Percentiles rank a stretch among this genome's conserved stretches.
Conservation (phyloP, 805 yeast species). For the Starmerella etchellsii region DNA sequence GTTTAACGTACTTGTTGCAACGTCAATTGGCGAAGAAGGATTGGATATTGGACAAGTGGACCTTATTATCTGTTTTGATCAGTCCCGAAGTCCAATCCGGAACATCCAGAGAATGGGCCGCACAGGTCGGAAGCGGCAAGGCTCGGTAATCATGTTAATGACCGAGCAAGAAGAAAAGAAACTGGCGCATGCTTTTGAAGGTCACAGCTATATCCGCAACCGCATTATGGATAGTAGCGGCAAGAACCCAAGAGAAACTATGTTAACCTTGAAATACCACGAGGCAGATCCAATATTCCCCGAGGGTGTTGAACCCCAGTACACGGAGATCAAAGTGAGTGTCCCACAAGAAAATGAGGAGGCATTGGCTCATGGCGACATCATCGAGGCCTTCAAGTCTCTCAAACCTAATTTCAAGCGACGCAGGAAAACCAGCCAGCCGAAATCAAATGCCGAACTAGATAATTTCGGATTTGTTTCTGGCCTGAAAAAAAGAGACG, state of each 20-base stretch:
- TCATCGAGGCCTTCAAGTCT: slow-evolving; percentile 16
- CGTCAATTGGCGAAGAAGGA: slow-evolving; percentile 98
- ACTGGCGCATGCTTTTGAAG: slow-evolving; percentile 72
- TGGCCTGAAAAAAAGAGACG: not conserved
- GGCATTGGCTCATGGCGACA: slow-evolving; percentile 18
- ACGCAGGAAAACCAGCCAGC: not conserved
- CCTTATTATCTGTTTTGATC: slow-evolving; percentile 80
- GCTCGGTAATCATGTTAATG: slow-evolving; percentile 61
- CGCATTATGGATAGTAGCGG: slow-evolving; percentile 32
- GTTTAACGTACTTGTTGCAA: slow-evolving; percentile 77
- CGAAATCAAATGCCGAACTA: not conserved
- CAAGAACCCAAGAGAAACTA: not conserved
- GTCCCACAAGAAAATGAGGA: slow-evolving; percentile 59
- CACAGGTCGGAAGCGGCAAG: slow-evolving; percentile 91
- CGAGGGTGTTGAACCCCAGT: slow-evolving; percentile 37
- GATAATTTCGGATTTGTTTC: not conserved
- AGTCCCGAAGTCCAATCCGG: slow-evolving; percentile 85
- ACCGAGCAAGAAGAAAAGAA: slow-evolving; percentile 67
- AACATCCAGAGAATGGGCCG: slow-evolving; percentile 95
- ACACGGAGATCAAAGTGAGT: slow-evolving; percentile 44
- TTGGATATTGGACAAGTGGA: slow-evolving; percentile 97
- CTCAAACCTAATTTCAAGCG: not conserved
- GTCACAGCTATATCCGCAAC: slow-evolving; percentile 65
- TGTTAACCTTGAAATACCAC: slow-evolving; percentile 32
- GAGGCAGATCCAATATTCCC: slow-evolving; percentile 63